Evolutionary conservation across 108 stramenopile species (phyloP).

Genomic region (Nannochloropsis granulata): DNA sequence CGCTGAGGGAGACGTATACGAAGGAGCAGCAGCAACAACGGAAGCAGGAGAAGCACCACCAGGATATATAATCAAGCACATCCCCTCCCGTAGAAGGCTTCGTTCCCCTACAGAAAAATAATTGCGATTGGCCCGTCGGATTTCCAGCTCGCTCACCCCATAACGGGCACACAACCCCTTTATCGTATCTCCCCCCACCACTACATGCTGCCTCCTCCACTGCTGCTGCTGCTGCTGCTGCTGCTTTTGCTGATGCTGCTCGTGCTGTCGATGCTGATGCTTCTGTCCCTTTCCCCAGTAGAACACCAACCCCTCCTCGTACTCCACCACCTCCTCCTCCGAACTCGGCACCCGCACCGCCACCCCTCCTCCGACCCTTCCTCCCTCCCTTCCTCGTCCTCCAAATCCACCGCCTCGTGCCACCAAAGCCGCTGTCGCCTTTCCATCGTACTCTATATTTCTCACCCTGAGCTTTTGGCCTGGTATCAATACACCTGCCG

Average conservation of each 20-base stretch:
- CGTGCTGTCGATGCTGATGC: not conserved
- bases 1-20: not conserved
- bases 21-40: not conserved
- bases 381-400: not conserved
- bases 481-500: not conserved
- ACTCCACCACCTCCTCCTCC: not conserved
- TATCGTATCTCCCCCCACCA: not conserved
- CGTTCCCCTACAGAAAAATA: not conserved
- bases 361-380: not conserved
- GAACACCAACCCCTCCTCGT: not conserved
- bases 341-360: not conserved
- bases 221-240: not conserved
- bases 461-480: not conserved
- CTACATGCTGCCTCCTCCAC: not conserved
- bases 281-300: not conserved
- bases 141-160: not conserved
- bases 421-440: not conserved
- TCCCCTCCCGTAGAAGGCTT: not conserved
- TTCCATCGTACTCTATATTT: not conserved
- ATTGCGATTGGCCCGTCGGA: not conserved
- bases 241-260: too few relatives aligned
- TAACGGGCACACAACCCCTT: not conserved
- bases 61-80: not conserved
- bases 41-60: not conserved
- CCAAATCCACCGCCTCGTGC: not conserved